Percentiles rank a stretch among this genome's conserved stretches.
These are phyloP conservation scores for Phytophthora tentaculata DNA, from an alignment of 352 stramenopile genomes.

Conservation along the genomic window DNA sequence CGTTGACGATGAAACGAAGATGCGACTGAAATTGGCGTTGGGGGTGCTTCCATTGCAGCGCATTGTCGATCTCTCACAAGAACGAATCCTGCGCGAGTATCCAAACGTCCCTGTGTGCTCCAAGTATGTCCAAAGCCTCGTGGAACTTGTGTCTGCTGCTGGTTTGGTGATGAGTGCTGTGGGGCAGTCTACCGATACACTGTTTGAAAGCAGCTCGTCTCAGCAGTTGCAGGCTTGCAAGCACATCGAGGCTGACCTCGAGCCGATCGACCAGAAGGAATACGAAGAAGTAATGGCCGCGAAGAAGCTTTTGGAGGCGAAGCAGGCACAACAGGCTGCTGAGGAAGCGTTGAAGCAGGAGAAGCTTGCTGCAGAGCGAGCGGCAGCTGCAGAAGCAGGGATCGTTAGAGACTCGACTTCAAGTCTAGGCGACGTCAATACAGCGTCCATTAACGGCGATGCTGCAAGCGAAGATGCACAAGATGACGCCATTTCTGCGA, in stretches of 20 bases:
- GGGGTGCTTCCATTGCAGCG: conserved; percentile 66
- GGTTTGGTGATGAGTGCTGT: conserved; percentile 65
- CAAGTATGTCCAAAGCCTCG: conserved; percentile 86
- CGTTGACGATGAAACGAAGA: conserved; percentile 38
- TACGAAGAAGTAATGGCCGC: conserved; percentile 63
- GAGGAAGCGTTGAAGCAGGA: conserved; percentile 54
- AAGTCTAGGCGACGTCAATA: conserved; percentile 28
- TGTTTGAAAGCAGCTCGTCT: conserved; percentile 57
- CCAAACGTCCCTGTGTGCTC: conserved; percentile 79
- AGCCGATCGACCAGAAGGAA: conserved; percentile 67
- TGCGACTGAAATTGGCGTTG: conserved; percentile 47
- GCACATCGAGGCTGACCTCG: conserved; percentile 70
- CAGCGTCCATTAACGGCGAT: conserved; percentile 20
- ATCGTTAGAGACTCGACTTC: conserved; percentile 29
- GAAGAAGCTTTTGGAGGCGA: conserved; percentile 48
- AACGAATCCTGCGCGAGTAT: conserved; percentile 82
- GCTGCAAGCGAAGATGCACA: conserved; percentile 33
- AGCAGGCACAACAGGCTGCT: conserved; percentile 51
- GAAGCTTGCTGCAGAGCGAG: conserved; percentile 51
- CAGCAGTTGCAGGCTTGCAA: conserved; percentile 58
- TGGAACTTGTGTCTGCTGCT: conserved; percentile 81
- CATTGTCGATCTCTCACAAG: conserved; percentile 73
- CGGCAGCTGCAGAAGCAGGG: conserved; percentile 31
- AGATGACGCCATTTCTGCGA: conserved; percentile 31
- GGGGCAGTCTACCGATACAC: conserved; percentile 49